These are phyloP conservation scores for Apodospora peruviana DNA, from an alignment of 495 filamentous ascomycete species.

Conservation along the genomic window DNA sequence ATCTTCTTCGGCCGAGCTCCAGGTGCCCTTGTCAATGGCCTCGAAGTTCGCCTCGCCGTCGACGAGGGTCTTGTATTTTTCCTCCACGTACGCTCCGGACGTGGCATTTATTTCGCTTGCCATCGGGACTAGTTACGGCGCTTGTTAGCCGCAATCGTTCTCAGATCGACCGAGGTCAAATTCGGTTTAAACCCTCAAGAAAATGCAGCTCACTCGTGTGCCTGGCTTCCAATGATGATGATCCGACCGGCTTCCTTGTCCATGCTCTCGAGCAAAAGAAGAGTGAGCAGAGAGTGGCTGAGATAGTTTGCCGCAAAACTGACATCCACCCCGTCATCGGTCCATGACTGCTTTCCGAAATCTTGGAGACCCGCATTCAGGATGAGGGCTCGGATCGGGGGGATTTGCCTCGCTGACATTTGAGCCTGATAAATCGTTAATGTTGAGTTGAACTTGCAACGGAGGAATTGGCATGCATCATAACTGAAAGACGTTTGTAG, in stretches of 20 bases:
- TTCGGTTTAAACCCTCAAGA: too few relatives aligned
- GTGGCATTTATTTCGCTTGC: conserved; percentile 9
- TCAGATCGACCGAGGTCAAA: too few relatives aligned
- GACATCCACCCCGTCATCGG: conserved; percentile 25
- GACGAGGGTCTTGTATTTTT: conserved; percentile 20
- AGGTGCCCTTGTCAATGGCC: conserved; percentile 28
- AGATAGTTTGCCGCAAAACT: conserved; percentile 38
- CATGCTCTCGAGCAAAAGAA: conserved; percentile 35
- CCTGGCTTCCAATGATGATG: conserved; percentile 29
- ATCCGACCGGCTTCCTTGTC: conserved; percentile 31
- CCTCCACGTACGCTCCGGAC: conserved; percentile 1
- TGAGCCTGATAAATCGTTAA: conserved; percentile 1
- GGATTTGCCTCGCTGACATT: conserved; percentile 25
- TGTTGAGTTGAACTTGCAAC: neutral
- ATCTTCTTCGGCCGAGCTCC: conserved; percentile 19
- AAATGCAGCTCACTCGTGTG: conserved; percentile 26
- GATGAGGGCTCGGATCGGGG: conserved; percentile 36
- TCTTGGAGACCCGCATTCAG: conserved; percentile 35
- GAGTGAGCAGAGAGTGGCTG: conserved; percentile 32
- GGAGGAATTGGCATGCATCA: too few relatives aligned
- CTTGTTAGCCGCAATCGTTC: neutral
- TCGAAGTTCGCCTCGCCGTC: conserved; percentile 11
- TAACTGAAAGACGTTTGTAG: too few relatives aligned
- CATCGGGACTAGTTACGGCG: conserved; percentile 7
- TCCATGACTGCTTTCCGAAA: conserved; percentile 20